These are phyloP conservation scores for Camellia sinensis DNA, from an alignment of 148 eudicot species.

Conservation along the genomic window DNA sequence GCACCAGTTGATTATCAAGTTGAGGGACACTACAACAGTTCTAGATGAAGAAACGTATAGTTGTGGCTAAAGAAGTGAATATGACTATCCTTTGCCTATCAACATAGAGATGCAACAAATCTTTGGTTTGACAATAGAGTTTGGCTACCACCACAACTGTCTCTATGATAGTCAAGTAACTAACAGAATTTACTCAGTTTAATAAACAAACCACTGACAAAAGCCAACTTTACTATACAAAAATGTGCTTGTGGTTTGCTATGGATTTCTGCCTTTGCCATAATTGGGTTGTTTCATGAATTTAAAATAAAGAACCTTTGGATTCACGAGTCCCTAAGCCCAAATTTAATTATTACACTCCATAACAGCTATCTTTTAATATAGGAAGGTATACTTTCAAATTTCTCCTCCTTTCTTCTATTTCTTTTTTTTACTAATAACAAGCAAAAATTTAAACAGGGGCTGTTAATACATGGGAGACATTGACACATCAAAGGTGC, in stretches of 20 bases:
- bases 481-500: background rate
- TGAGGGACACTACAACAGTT: background rate
- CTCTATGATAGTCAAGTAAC: background rate
- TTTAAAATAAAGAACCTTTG: background rate
- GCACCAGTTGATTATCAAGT: conserved; percentile 27
- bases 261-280: background rate
- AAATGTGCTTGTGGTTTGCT: background rate
- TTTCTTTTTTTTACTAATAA: background rate
- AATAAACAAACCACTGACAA: background rate
- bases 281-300: background rate
- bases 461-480: background rate
- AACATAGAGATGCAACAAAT: background rate
- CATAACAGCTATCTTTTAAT: background rate
- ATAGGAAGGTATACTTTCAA: background rate
- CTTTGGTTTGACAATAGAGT: background rate
- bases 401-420: background rate
- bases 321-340: background rate
- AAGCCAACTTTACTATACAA: background rate
- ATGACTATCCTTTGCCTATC: background rate
- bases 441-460: background rate
- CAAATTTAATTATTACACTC: background rate
- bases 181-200: background rate
- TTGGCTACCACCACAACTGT: background rate
- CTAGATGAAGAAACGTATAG: background rate
- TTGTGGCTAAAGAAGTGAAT: background rate